Base-by-base conservation (phyloP, 2,329 filamentous ascomycete genomes). In the Neobulgaria alba region DNA sequence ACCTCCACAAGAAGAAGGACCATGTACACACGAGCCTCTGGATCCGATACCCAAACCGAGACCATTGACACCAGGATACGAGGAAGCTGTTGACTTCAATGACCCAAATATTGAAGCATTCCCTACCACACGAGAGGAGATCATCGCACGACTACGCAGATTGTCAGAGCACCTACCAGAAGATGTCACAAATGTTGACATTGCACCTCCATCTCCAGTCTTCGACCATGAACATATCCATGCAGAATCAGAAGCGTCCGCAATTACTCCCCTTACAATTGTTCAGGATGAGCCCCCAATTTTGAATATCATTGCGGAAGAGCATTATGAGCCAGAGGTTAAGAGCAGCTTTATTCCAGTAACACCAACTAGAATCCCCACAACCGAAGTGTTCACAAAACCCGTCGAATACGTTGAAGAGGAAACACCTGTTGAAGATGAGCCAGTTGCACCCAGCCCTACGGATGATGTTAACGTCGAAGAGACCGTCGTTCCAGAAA, bases 101-200 rank as follows among this genome's bases (percentile, higher is more conserved):
- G 55, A 59, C 38, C 57, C 56, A 19, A 35, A 42, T 1, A 45
- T 59, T 12, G 46, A 56, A 18, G 39, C 42, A 23, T 60, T 59
- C 19, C 57, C 53, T 4, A 52, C 49, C 26, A 51, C 55, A 32
- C 50, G 53, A 14, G 44, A 48, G 18, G 48, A 38, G 4, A 55
- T 59, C 18, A 15, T 55, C 17, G 49, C 50, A 20, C 45, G 51
- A 29, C 41, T 58, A 30, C 41, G 43, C 32, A 46, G 33, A 32
- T 38, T 55, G 23, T 51, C 52, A 26, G 49, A 43, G 14, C 49
- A 47, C 15, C 38, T 59, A 3, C 50, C 46, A 10, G 46, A 48
- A 12, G 53, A 57, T 31, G 47, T 49, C 21, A 43, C 44, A 19
- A 38, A 37, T 9, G 29, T 47, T 39, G 47, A 53, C 15, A 38